A percentile compares a stretch with the other conserved stretches of the same genome.
Conservation (phyloP, 192 early-diverging fungal species). For the Paraglomus brasilianum region DNA sequence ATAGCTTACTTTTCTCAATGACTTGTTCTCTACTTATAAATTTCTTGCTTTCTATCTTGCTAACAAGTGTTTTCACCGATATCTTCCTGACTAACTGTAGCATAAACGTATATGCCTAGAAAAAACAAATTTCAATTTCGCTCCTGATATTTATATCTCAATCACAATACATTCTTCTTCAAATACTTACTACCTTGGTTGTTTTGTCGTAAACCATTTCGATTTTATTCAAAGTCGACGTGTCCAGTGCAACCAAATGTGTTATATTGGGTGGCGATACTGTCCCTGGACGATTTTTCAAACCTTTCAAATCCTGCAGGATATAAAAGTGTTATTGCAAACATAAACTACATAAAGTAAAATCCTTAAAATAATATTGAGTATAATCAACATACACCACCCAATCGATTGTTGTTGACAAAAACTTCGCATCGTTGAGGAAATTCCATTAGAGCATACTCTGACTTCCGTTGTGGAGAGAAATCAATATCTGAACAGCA, state of each 20-base stretch:
- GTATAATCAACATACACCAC: slow-evolving; percentile 38
- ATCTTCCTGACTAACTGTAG: slow-evolving; percentile 44
- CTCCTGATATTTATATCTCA: neutral
- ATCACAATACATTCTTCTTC: neutral
- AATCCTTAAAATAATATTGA: neutral
- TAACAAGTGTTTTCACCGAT: slow-evolving; percentile 43
- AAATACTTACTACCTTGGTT: slow-evolving; percentile 39
- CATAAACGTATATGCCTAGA: slow-evolving; percentile 42
- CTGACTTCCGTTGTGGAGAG: neutral
- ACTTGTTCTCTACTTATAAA: slow-evolving; percentile 48
- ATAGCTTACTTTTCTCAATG: slow-evolving; percentile 43
- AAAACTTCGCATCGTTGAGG: slow-evolving; percentile 49
- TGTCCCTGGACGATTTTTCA: slow-evolving; percentile 59
- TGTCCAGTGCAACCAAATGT: slow-evolving; percentile 30
- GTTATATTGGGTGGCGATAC: slow-evolving; percentile 59
- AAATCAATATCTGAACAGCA: neutral
- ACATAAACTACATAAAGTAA: neutral
- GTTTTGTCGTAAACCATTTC: slow-evolving; percentile 58
- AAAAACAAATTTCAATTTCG: neutral
- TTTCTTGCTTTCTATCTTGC: slow-evolving; percentile 41
- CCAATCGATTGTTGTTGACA: slow-evolving; percentile 42
- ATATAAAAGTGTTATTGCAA: neutral
- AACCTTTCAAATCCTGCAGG: slow-evolving; percentile 47
- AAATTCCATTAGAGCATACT: slow-evolving; percentile 43
- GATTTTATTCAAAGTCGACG: slow-evolving; percentile 41